Base-by-base conservation (phyloP, 805 yeast species). In the Pachysolen tannophilus region DNA sequence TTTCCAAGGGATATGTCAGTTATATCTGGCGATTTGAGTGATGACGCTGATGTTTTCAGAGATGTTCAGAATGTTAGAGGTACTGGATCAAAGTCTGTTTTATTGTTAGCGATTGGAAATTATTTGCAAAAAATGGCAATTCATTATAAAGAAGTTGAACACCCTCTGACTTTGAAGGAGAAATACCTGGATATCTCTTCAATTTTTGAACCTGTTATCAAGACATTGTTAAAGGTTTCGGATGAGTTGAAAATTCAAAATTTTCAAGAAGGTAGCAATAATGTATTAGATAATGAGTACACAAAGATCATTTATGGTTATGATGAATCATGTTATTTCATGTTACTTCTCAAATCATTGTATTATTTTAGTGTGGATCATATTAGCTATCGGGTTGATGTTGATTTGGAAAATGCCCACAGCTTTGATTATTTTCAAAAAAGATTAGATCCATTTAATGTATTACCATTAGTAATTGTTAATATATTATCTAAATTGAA, bases 261-360 rank as follows among this genome's bases (percentile, higher is more conserved):
- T 19, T 33, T 13, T 20, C 9, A 6, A 7, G 16, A 6, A 9
- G 32, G 10, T 4, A 10, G 11, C 9, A 20, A 33, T 17, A 23
- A 18, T 28, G 37, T 33, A 9, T 28, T 33, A 23, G 30, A 34
- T 9, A 34, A 30, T 19, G 29, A 19, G 13, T 29, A 20, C 14
- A 25, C 29, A 30, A 34, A 20, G 18, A 23, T 30, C 9, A 14
- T 21, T 5, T 34, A 29, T 25, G 37, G 37, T 5, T 20, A 21
- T 14, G 32, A 29, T 25, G 24, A 34, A 8, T 27, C 29, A 13
- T 8, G 29, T 3, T 29, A 34, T 24, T 32, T 28, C 20, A 21
- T 34, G 37, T 17, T 34, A 29, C 29, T 34, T 17, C 20, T 28
- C 20, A 33, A 23, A 9, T 20, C 27, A 15, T 31, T 19, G 20